Evolutionary conservation across 257 asterid genomes (phyloP).

Genomic region (Coffea canephora): DNA sequence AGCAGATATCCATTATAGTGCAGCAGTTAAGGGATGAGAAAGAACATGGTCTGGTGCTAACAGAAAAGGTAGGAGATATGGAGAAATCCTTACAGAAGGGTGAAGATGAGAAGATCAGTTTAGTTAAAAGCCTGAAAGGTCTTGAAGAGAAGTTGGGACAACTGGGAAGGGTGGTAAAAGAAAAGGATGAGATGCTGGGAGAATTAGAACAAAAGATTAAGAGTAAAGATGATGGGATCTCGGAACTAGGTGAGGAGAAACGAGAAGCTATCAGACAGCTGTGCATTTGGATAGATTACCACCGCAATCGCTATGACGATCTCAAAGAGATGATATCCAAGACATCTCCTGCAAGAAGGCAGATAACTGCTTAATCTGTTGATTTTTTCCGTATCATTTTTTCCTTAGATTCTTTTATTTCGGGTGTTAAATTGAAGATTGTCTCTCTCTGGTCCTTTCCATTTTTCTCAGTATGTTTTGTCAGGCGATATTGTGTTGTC

Average conservation of each 20-base stretch:
- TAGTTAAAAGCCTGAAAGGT: slow-evolving; percentile 32
- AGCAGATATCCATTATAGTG: slow-evolving; percentile 37
- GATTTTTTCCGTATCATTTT: not conserved
- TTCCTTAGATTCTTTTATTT: not conserved
- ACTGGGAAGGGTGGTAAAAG: slow-evolving; percentile 36
- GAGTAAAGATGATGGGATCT: slow-evolving; percentile 55
- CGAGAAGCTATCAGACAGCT: slow-evolving; percentile 77
- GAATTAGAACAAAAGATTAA: slow-evolving; percentile 45
- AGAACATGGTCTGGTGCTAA: slow-evolving; percentile 28
- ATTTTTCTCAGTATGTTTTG: slow-evolving; percentile 8
- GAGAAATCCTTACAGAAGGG: slow-evolving; percentile 37
- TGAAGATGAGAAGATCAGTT: slow-evolving; percentile 41
- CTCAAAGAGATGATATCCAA: slow-evolving; percentile 54
- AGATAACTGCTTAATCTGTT: slow-evolving; percentile 35
- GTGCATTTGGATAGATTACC: slow-evolving; percentile 76
- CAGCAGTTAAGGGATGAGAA: slow-evolving; percentile 44
- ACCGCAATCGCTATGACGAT: slow-evolving; percentile 59
- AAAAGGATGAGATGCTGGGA: slow-evolving; percentile 44
- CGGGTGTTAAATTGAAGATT: not conserved
- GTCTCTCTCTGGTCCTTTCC: slow-evolving; percentile 10
- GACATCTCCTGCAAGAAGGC: slow-evolving; percentile 46
- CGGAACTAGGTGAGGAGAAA: slow-evolving; percentile 69
- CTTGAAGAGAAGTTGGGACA: slow-evolving; percentile 44
- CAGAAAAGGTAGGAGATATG: slow-evolving; percentile 35
- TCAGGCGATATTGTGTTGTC: not conserved